phyloP scores from a whole-genome alignment of 176 grass and related monocot genomes.

The Zoysia japonica region DNA sequence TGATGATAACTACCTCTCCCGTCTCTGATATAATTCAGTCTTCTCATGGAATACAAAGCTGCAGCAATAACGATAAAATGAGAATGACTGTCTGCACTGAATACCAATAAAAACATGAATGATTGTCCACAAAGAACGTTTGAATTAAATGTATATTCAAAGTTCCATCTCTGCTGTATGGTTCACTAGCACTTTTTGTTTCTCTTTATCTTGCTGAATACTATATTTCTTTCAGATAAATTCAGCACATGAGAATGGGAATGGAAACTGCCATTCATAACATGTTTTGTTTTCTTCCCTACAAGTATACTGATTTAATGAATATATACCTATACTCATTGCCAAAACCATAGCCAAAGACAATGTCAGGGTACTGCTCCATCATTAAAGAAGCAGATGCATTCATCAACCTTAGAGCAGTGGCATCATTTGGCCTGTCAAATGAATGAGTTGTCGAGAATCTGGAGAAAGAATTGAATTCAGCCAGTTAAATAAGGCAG shows the following conservation, averaged over 20 bases:
- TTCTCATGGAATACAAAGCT: slow-evolving; percentile 80
- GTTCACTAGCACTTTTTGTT: neutral
- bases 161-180: neutral
- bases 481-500: slow-evolving; percentile 15
- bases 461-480: slow-evolving; percentile 29
- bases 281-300: slow-evolving; percentile 7
- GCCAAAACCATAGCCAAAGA: slow-evolving; percentile 79
- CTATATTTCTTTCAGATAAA: slow-evolving; percentile 18
- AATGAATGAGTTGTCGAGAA: slow-evolving; percentile 72
- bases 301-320: neutral
- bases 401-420: slow-evolving; percentile 72
- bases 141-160: neutral
- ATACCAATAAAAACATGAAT: slow-evolving; percentile 13
- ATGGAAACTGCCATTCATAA: neutral
- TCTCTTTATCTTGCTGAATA: neutral
- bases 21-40: slow-evolving; percentile 62
- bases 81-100: slow-evolving; percentile 20
- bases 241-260: slow-evolving; percentile 22
- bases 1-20: slow-evolving; percentile 51
- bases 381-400: slow-evolving; percentile 67
- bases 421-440: slow-evolving; percentile 78
- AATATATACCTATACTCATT: slow-evolving; percentile 75
- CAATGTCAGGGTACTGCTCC: slow-evolving; percentile 65
- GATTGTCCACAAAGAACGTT: neutral
- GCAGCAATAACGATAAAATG: slow-evolving; percentile 38